Percentiles rank a stretch among this genome's conserved stretches.
phyloP scores from a whole-genome alignment of 805 yeast genomes.

The Scheffersomyces amazonensis region DNA sequence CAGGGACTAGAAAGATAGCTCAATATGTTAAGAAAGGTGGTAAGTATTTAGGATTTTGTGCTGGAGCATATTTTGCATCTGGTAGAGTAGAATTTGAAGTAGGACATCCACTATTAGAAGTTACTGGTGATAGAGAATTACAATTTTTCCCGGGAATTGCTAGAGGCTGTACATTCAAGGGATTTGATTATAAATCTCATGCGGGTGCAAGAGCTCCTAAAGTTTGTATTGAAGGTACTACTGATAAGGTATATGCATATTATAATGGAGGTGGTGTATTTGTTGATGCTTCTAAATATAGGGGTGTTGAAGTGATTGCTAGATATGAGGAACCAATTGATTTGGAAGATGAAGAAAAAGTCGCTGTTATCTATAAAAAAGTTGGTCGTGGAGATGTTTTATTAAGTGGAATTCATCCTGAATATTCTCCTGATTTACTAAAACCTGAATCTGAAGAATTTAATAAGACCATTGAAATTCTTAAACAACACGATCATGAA shows the following conservation, averaged over 20 bases:
- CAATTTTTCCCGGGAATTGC: conserved; percentile 78
- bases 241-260: conserved; percentile 40
- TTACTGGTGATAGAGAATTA: conserved; percentile 81
- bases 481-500: conserved; percentile 42
- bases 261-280: conserved; percentile 92
- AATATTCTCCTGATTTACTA: conserved; percentile 59
- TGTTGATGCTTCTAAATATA: conserved; percentile 63
- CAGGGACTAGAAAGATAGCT: conserved; percentile 57
- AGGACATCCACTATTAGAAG: conserved; percentile 69
- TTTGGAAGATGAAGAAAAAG: conserved; percentile 44
- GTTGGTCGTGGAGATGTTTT: conserved; percentile 76
- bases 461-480: conserved; percentile 21
- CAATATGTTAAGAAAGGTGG: conserved; percentile 81
- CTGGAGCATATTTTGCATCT: conserved; percentile 90
- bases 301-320: conserved; percentile 71
- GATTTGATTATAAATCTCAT: conserved; percentile 77
- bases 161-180: conserved; percentile 77
- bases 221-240: conserved; percentile 36
- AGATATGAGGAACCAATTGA: conserved; percentile 56
- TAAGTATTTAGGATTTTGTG: conserved; percentile 80
- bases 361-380: conserved; percentile 70
- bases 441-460: conserved; percentile 33
- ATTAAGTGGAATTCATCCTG: conserved; percentile 88
- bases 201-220: conserved; percentile 66
- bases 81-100: conserved; percentile 78